Conservation (phyloP, 2,329 filamentous ascomycete genomes). For the Cladobotryum protrusum region DNA sequence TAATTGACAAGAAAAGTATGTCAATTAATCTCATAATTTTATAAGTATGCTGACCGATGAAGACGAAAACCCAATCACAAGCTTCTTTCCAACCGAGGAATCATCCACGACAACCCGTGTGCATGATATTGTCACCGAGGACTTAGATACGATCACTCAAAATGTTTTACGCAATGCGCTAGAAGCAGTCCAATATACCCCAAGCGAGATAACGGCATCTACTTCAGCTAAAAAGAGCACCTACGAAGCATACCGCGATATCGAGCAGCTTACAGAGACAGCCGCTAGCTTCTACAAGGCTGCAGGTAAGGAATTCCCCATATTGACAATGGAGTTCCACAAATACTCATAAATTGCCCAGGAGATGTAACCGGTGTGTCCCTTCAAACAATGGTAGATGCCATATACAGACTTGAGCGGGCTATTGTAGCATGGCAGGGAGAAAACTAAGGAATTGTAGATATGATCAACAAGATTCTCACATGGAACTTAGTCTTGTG, state of each 20-base stretch:
- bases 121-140: constrained; percentile 20
- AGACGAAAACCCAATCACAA: constrained; percentile 24
- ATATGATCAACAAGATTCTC: not conserved
- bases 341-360: constrained; percentile 5
- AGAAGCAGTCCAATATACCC: not conserved
- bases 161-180: constrained; percentile 18
- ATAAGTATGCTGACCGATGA: not conserved
- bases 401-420: constrained; percentile 34
- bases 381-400: constrained; percentile 27
- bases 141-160: constrained; percentile 19
- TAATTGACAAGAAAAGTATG: constrained; percentile 28
- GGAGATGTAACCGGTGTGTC: constrained; percentile 29
- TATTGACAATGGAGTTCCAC: not conserved
- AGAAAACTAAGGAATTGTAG: constrained; percentile 3
- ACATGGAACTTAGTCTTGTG: not conserved
- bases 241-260: constrained; percentile 27
- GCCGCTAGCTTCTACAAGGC: constrained; percentile 28
- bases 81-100: constrained; percentile 30
- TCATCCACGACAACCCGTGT: constrained; percentile 7
- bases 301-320: constrained; percentile 22
- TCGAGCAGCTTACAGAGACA: constrained; percentile 25
- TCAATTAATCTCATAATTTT: constrained; percentile 2
- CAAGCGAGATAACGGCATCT: not conserved
- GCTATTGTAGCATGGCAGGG: constrained; percentile 30
- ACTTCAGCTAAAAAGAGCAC: constrained; percentile 1